Evolutionary conservation across 768 basidiomycete genomes (phyloP), one percentile per base, ranked within the genome.

Genomic region (Pleurotus tuoliensis): DNA sequence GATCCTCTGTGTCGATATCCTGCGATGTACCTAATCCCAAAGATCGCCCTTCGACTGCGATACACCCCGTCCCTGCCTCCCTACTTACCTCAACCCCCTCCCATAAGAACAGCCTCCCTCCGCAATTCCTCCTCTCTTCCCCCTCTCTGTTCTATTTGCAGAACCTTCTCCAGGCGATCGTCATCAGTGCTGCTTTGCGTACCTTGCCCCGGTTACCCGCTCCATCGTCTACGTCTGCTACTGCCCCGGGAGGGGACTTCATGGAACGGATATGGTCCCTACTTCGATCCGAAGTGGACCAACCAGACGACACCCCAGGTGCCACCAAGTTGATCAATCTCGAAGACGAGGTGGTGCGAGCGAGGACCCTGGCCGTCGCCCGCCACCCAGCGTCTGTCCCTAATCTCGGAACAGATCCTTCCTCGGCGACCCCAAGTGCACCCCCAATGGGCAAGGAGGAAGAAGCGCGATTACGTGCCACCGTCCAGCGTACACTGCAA

Each of bases 271-370:
- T 89, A 8, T 90, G 88, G 88, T 71, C 80, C 2, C 77, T 90
- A 9, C 77, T 90, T 18, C 76, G 76, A 58, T 69, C 74, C 15
- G 86, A 88, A 61, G 78, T 88, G 44, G 75, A 76, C 57, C 69
- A 76, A 1, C 74, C 71, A 41, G 69, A 69, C 38, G 53, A 60
- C 22, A 34, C 38, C 22, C 15, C 39, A 9, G 57, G 62, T 56
- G 44, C 57, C 43, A 84, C 83, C 15, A 87, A 85, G 62, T 66
- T 90, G 38, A 65, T 83, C 46, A 84, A 90, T 65, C 79, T 91
- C 22, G 86, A 84, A 0, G 89, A 90, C 63, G 89, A 91, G 64
- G 82, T 90, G 45, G 66, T 90, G 27, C 82, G 79, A 20, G 82
- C 81, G 4, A 77, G 77, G 27, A 69, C 70, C 25, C 64, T 70